Base-by-base conservation (phyloP, 495 filamentous ascomycete species). In the Xylaria cubensis region DNA sequence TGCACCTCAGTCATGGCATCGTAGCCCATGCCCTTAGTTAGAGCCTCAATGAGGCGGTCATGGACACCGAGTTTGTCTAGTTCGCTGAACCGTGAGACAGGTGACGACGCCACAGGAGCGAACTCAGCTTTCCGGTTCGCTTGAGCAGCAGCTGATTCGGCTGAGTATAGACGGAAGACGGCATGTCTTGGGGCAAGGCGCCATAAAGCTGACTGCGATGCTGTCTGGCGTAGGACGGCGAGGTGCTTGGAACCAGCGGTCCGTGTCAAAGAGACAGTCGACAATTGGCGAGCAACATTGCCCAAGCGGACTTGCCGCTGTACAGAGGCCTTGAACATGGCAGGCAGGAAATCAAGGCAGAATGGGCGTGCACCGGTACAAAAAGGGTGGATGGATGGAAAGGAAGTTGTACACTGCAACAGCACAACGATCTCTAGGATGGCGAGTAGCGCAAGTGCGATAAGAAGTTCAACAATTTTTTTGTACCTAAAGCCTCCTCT, bases 1-100 rank as follows among this genome's bases (percentile, higher is more conserved):
- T 99, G 96, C n/a, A 99, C 95, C 10, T 94, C 89, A 4, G 96
- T 98, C 95, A 99, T 97, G 50, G 86, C 91, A 29, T 92, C 86
- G 74, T 97, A 87, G 3, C 85, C 82, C 92, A 98, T 96, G 24
- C 88, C 86, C 29, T 87, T 72, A 0, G 89, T 93, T 75, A 98
- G 89, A 55, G 90, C 89, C 8, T 85, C 72, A 69, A 97, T 86
- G 59, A 98, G 81, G 44, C 81, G 83, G 5, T 78, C 73, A 74
- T 95, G 82, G 42, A 98, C 89, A 17, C 88, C 87, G 32, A 88
- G 80, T 4, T 85, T 82, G 34, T 80, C 80, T 39, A 99, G 84
- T 48, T 97, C 90, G 3, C 84, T 76, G 77, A 99, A 99, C 50
- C 84, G 84, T 24, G 90, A 92, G 75, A 93, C 79, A 42, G 74